Conservation (phyloP, 768 basidiomycete genomes). For the Termitomyces heimii region DNA sequence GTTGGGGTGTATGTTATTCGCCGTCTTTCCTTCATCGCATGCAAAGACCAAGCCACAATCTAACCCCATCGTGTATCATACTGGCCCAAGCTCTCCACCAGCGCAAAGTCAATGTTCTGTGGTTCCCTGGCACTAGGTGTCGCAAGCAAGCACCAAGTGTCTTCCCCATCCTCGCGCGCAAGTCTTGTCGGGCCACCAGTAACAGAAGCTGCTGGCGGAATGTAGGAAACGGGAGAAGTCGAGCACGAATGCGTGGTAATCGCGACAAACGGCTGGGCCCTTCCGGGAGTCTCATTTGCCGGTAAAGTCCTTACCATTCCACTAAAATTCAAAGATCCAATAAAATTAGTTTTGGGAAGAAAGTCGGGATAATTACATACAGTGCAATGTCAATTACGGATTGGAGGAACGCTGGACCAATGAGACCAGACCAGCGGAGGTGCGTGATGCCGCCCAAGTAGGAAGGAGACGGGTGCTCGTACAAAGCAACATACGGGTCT, state of each 20-base stretch:
- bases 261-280: slow-evolving; percentile 30
- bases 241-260: slow-evolving; percentile 39
- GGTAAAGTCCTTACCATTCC: slow-evolving; percentile 2
- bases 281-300: not conserved
- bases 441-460: slow-evolving; percentile 42
- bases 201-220: slow-evolving; percentile 23
- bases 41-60: not conserved
- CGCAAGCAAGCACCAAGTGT: slow-evolving; percentile 43
- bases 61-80: slow-evolving; percentile 26
- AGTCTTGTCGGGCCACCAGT: slow-evolving; percentile 29
- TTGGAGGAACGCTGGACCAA: slow-evolving; percentile 48
- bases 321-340: not conserved
- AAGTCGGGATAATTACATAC: slow-evolving; percentile 20
- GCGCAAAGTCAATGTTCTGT: slow-evolving; percentile 26
- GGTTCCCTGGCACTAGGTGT: slow-evolving; percentile 13
- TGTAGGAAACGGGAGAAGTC: slow-evolving; percentile 45
- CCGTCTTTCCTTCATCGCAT: not conserved
- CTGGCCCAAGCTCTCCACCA: slow-evolving; percentile 22
- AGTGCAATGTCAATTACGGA: slow-evolving; percentile 37
- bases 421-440: slow-evolving; percentile 56
- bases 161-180: slow-evolving; percentile 45
- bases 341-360: not conserved
- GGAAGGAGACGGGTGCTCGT: slow-evolving; percentile 45
- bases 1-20: not conserved
- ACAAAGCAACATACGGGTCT: slow-evolving; percentile 66